phyloP scores from a whole-genome alignment of 1,284 basidiomycete genomes.

The Sporisorium graminicola region DNA sequence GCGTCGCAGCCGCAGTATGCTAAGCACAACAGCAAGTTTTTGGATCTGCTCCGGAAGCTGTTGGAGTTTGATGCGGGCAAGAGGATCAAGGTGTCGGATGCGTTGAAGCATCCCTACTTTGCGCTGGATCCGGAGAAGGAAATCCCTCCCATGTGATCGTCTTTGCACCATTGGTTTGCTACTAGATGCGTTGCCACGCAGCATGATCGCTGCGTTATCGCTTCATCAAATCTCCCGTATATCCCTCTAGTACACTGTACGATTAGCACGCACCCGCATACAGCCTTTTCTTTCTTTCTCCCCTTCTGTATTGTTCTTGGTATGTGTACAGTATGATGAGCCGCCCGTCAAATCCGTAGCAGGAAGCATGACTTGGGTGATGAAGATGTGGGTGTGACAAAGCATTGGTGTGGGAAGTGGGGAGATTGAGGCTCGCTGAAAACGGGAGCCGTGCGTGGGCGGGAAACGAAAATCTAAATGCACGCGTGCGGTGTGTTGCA shows the following conservation, averaged over 20 bases:
- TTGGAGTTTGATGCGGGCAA: conserved; percentile 91
- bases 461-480: no score
- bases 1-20: conserved; percentile 39
- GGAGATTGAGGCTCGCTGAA: not conserved
- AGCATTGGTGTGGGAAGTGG: not conserved
- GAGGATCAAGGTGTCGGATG: conserved; percentile 65
- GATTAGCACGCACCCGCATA: no score
- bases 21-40: conserved; percentile 79
- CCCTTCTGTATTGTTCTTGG: no score
- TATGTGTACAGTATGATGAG: no score
- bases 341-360: no score
- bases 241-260: no score
- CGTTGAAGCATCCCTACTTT: conserved; percentile 68
- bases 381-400: not conserved
- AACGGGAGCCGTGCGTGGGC: not conserved
- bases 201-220: no score
- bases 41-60: conserved; percentile 86
- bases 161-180: no score
- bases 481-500: not conserved
- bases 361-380: no score
- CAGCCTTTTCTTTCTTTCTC: no score
- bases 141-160: conserved; percentile 50
- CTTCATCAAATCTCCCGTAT: no score
- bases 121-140: conserved; percentile 58
- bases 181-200: no score